phyloP scores from a whole-genome alignment of 306 rosid species.

The Quercus engelmannii region DNA sequence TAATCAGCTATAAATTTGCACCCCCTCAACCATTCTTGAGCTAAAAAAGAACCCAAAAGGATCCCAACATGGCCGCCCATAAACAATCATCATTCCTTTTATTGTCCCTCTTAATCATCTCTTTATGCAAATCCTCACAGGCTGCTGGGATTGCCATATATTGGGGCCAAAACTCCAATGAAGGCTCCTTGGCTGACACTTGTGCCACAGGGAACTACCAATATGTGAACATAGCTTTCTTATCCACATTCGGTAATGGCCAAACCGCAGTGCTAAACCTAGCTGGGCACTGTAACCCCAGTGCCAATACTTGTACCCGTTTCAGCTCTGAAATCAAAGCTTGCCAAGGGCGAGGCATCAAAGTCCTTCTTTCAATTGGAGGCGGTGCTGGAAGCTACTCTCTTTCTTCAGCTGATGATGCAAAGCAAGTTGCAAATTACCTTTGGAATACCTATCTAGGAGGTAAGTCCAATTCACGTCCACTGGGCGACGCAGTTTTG shows the following conservation, averaged over 20 bases:
- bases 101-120: conserved; percentile 25
- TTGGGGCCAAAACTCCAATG: conserved; percentile 52
- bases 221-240: conserved; percentile 60
- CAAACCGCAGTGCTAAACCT: conserved; percentile 39
- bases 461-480: conserved; percentile 41
- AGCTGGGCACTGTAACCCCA: conserved; percentile 43
- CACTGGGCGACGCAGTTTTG: conserved; percentile 46
- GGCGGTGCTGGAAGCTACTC: conserved; percentile 41
- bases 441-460: conserved; percentile 61
- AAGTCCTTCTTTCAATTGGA: conserved; percentile 64
- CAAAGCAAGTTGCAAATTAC: conserved; percentile 31
- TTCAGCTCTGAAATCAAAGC: conserved; percentile 28
- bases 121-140: conserved; percentile 16
- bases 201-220: conserved; percentile 59
- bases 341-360: conserved; percentile 44
- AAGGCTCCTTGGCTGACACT: conserved; percentile 48
- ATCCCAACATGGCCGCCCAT: conserved; percentile 37
- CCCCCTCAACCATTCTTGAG: not conserved
- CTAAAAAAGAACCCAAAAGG: not conserved
- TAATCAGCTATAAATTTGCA: conserved; percentile 10
- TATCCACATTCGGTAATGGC: conserved; percentile 43
- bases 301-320: conserved; percentile 22
- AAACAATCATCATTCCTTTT: conserved; percentile 21
- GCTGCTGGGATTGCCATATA: conserved; percentile 51
- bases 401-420: conserved; percentile 45